A percentile compares a stretch with the other conserved stretches of the same genome.
These are phyloP conservation scores for Fusarium continuum DNA, from an alignment of 2,329 filamentous ascomycete genomes.

Conservation along the genomic window DNA sequence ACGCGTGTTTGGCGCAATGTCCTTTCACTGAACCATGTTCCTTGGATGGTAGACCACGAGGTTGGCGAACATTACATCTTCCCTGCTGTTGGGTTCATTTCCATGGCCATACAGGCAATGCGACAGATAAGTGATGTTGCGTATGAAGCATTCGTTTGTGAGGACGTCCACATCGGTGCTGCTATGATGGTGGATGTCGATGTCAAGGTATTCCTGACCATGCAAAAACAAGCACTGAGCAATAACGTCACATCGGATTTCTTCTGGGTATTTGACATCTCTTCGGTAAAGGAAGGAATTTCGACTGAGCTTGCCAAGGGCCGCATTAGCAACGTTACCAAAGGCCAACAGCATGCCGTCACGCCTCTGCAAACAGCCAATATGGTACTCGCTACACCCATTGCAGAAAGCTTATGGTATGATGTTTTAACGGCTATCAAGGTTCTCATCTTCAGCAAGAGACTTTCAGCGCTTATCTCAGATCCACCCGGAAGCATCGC, in stretches of 20 bases:
- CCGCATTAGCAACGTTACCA: neutral
- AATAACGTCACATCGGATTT: neutral
- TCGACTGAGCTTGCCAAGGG: neutral
- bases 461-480: neutral
- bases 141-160: neutral
- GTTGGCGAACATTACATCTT: neutral
- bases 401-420: neutral
- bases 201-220: neutral
- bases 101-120: neutral
- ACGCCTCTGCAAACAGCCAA: neutral
- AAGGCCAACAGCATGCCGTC: neutral
- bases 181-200: neutral
- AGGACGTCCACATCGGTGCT: neutral
- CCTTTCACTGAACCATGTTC: neutral
- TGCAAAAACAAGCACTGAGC: neutral
- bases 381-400: neutral
- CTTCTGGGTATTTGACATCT: neutral
- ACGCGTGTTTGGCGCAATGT: neutral
- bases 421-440: neutral
- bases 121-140: neutral
- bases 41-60: neutral
- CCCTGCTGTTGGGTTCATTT: neutral
- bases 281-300: neutral
- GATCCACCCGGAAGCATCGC: neutral
- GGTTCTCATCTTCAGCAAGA: neutral